Conservation (phyloP, 177 flowering plant genomes). For the Vitis hybrid region DNA sequence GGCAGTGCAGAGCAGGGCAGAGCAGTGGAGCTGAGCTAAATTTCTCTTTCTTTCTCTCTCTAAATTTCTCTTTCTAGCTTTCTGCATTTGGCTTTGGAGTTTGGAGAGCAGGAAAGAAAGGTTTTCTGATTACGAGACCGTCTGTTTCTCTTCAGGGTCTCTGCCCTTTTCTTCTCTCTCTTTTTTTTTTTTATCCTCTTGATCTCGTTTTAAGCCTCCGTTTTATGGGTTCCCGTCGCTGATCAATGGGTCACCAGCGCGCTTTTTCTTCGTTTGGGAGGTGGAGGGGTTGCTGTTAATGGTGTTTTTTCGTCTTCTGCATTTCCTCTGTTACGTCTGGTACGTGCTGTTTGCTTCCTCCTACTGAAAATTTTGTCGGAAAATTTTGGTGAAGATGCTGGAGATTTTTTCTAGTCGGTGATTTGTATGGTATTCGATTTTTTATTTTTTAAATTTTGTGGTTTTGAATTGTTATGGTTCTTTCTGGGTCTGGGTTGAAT, state of each 20-base stretch:
- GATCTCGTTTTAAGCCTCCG: conserved; percentile 1
- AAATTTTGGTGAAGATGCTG: not conserved
- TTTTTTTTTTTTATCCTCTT: not conserved
- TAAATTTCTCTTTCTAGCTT: not conserved
- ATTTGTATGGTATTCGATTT: not conserved
- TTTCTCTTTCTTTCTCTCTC: conserved; percentile 11
- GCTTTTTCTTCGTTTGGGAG: conserved; percentile 2
- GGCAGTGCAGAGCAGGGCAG: conserved; percentile 1
- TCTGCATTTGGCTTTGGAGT: conserved; percentile 11
- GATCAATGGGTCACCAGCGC: conserved; percentile 11
- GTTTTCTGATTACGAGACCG: not conserved
- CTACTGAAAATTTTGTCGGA: not conserved
- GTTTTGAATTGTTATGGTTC: not conserved
- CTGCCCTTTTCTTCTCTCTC: not conserved
- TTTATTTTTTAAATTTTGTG: not conserved
- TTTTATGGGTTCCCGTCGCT: not conserved
- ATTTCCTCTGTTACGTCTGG: conserved; percentile 3
- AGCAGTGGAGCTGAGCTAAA: not conserved
- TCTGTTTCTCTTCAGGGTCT: not conserved
- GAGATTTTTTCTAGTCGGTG: not conserved
- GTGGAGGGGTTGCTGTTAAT: not conserved
- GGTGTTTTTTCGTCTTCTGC: conserved; percentile 1
- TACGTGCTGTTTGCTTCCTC: not conserved
- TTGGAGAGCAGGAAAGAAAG: conserved; percentile 10
- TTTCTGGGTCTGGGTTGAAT: too few relatives aligned